Evolutionary conservation across 345 rosid species (phyloP), one percentile per base, ranked within the genome.

Genomic region (Populus deltoides): DNA sequence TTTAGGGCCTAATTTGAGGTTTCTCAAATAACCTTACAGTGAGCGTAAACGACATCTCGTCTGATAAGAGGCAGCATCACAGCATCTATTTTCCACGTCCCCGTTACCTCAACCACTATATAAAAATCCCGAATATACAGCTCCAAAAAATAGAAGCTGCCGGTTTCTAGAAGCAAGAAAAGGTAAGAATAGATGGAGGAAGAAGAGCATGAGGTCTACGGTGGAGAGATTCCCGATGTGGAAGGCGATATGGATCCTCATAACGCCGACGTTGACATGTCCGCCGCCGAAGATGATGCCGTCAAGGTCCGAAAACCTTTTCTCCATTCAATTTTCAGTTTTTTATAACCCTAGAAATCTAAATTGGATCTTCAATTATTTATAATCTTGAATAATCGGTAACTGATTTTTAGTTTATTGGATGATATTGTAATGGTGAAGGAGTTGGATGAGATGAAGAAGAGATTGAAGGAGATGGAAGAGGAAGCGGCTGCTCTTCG

Each of bases 371-470:
- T 13, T 53, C 29, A 12, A 12, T 24, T n/a, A 9, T 59, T 59
- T 24, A 3, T 47, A n/a, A 59, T 59, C 8, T 3, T n/a, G 29
- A 59, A 25, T n/a, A 59, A 59, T 59, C 65, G 29, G 65, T 4
- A 1, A 24, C 65, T 59, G 13, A 59, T 59, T 59, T n/a, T 59
- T 10, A 24, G 29, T 59, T 51, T 13, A 8, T 7, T 71, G 36
- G 41, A 25, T 68, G 31, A 59, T 75, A 27, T 51, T 81, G 3
- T 69, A 71, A 36, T 51, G 51, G 2, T 74, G 73, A 85, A 95
- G 99, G 98, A 93, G 87, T 80, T 96, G 79, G 97, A 93, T 79
- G 98, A 96, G 87, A 92, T 96, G 99, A 96, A 96, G 90, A 93
- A 86, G 75, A 88, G 99, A 74, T 85, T 96, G 87, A 93, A 92